Base-by-base conservation (phyloP, 805 yeast species). In the Metschnikowia baotianmanensis region DNA sequence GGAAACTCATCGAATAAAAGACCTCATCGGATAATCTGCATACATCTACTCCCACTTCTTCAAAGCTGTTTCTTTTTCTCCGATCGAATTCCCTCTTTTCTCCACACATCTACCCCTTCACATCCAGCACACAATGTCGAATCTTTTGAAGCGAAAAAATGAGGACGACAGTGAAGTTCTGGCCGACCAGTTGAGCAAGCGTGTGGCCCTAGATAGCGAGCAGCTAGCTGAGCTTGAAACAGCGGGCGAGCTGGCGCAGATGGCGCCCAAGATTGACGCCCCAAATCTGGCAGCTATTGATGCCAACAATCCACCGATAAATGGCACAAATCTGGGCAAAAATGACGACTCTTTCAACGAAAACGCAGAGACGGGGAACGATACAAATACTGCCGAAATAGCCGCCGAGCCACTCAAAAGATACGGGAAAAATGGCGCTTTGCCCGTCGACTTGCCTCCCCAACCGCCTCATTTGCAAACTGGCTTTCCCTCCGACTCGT, bases 191-290 rank as follows among this genome's bases (percentile, higher is more conserved):
- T 68, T 74, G 22, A 79, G 69, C 38, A 83, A 83, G 53, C 65
- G 91, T 37, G 84, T 82, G 12, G 90, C 90, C 2, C 69, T 83
- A 50, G 86, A 82, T 48, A 76, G 80, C 41, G 86, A 77, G 41
- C 75, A 72, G 33, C 59, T 74, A 31, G 78, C 13, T 3, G 36
- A 10, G 23, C 29, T 20, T 12, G 41, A 31, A 15, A 23, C 15
- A 11, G 22, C 15, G 16, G 30, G n/a, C 12, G 23, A 28, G 6
- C 24, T 29, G 23, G 29, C 33, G 31, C 30, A 25, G 21, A 34
- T 19, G 31, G 37, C 37, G 18, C 37, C 37, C 22, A 34, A 34
- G 13, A 26, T 34, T 31, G 16, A 34, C 22, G 17, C 6, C 17
- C 31, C 37, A 10, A 16, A 32, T 13, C 11, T 10, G 13, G 31